Conservation (phyloP, 2,329 filamentous ascomycete species). For the Cercospora zeae-maydis region DNA sequence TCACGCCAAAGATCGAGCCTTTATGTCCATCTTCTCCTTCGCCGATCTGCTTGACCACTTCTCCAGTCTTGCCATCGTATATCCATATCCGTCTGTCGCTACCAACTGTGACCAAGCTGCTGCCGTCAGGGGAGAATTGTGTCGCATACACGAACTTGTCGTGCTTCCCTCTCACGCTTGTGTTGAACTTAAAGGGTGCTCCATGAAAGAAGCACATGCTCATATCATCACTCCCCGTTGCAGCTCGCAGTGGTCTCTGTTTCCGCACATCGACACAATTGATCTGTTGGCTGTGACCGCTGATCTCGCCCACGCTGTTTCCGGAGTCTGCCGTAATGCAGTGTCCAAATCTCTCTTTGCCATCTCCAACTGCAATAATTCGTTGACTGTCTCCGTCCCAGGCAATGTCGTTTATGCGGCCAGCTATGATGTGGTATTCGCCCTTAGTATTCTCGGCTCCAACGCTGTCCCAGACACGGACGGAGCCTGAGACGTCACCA, state of each 20-base stretch:
- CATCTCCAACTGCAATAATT: conserved; percentile 92
- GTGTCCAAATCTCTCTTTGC: conserved; percentile 87
- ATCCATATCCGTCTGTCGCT: conserved; percentile 91
- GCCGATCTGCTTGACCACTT: conserved; percentile 71
- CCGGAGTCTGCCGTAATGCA: conserved; percentile 94
- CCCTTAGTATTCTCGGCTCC: conserved; percentile 87
- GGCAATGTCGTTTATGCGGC: conserved; percentile 90
- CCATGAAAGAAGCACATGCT: conserved; percentile 90
- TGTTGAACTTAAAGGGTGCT: conserved; percentile 92
- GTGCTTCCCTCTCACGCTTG: conserved; percentile 73
- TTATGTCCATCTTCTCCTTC: conserved; percentile 70
- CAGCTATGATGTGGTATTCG: conserved; percentile 91
- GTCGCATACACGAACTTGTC: conserved; percentile 85
- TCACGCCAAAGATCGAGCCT: conserved; percentile 87
- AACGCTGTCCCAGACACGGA: conserved; percentile 86
- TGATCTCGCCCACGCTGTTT: conserved; percentile 92
- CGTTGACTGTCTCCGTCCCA: conserved; percentile 98
- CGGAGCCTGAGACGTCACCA: conserved; percentile 77
- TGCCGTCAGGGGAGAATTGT: conserved; percentile 86
- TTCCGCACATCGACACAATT: conserved; percentile 88
- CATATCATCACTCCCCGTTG: conserved; percentile 86
- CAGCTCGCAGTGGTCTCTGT: conserved; percentile 84
- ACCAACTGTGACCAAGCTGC: conserved; percentile 76
- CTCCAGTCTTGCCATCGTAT: conserved; percentile 94
- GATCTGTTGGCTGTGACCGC: conserved; percentile 83